Evolutionary conservation across 2,329 filamentous ascomycete genomes (phyloP), one percentile per base, ranked within the genome.

Genomic region (Exophiala alcalophila): DNA sequence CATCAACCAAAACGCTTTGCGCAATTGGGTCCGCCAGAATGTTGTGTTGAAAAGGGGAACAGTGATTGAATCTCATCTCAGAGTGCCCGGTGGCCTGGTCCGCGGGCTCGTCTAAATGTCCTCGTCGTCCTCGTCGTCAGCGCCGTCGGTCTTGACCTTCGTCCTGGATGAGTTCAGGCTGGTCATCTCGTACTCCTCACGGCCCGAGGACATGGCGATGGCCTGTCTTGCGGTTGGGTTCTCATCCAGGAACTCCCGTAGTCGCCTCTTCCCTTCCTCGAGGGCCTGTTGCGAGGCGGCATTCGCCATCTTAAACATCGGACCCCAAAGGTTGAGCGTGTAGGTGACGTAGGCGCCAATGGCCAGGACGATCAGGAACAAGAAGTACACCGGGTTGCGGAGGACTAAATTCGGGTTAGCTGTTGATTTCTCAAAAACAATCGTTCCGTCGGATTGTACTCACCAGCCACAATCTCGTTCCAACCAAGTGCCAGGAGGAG

Each of bases 381-480:
- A 71, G 70, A 96, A 96, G 63, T 96, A 89, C 50, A 94, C 71
- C 0, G 92, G 92, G 65, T 97, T 97, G 54, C 89, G 87, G 28
- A 97, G 76, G 24, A 98, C 92, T 95, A 58, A n/a, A n/a, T n/a
- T n/a, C n/a, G n/a, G n/a, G n/a, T n/a, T n/a, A n/a, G n/a, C n/a
- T n/a, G n/a, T n/a, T n/a, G n/a, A n/a, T n/a, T n/a, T n/a, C n/a
- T n/a, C n/a, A n/a, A n/a, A n/a, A n/a, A n/a, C n/a, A n/a, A n/a
- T n/a, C n/a, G n/a, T n/a, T n/a, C n/a, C n/a, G n/a, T n/a, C n/a
- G n/a, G n/a, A n/a, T n/a, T n/a, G n/a, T 19, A 54, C 85, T 75
- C 76, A 94, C 90, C 88, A 60, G 90, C 86, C 55, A 94, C 72
- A 52, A 98, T 90, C 68, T 98, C 92, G 66, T 98, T 98, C 92